These are phyloP conservation scores for Elongisporangium prolatum DNA, from an alignment of 352 stramenopile species.

Conservation along the genomic window DNA sequence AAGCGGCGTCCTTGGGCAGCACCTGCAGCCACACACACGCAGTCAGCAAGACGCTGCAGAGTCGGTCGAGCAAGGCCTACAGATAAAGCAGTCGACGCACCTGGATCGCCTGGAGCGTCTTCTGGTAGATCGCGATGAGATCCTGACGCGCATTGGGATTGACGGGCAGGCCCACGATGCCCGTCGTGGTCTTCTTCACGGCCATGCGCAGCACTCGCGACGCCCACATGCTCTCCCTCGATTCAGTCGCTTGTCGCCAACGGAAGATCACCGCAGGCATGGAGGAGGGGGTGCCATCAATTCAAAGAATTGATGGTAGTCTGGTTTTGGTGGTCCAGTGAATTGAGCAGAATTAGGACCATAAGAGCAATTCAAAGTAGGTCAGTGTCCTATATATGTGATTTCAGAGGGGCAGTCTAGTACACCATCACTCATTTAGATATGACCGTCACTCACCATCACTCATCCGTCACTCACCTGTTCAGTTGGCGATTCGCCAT, in stretches of 20 bases:
- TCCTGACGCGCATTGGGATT: slow-evolving; percentile 81
- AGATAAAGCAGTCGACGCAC: slow-evolving; percentile 19
- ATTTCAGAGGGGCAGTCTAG: too few relatives aligned
- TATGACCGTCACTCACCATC: not conserved
- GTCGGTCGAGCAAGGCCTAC: too few relatives aligned
- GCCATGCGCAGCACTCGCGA: slow-evolving; percentile 80
- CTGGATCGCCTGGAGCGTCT: slow-evolving; percentile 79
- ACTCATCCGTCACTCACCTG: not conserved
- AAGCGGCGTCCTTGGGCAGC: slow-evolving; percentile 61
- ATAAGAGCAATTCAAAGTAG: not conserved
- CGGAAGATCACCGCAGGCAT: not conserved
- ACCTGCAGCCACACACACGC: slow-evolving; percentile 23
- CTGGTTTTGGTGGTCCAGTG: not conserved
- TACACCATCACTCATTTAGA: not conserved
- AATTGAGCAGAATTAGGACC: not conserved
- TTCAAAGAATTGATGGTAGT: not conserved
- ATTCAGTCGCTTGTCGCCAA: slow-evolving; percentile 4
- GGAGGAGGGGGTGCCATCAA: not conserved
- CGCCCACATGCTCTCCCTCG: slow-evolving; percentile 59
- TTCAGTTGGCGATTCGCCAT: not conserved
- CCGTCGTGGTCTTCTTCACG: slow-evolving; percentile 85
- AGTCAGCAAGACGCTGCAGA: not conserved
- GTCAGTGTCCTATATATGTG: not conserved
- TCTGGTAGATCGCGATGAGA: slow-evolving; percentile 82
- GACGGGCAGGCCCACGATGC: slow-evolving; percentile 77